phyloP scores from a whole-genome alignment of 2,329 filamentous ascomycete genomes.

The Diaporthe aspalathi region DNA sequence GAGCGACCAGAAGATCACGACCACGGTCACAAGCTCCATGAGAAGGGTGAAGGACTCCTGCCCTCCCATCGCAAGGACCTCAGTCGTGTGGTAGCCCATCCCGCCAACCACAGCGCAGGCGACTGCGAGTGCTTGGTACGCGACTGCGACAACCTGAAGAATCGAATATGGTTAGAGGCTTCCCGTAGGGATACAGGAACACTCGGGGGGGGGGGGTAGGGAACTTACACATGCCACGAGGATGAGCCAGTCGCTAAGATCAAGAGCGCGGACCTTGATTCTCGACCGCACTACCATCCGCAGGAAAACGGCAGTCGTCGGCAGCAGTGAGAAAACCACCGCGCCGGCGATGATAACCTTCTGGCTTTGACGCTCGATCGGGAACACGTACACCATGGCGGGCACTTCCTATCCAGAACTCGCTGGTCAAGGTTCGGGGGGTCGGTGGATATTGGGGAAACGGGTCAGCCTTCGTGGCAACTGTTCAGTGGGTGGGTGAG shows the following conservation, averaged over 20 bases:
- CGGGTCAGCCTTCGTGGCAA: conserved; percentile 3
- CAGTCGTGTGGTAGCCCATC: conserved; percentile 18
- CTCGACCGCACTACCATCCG: conserved; percentile 18
- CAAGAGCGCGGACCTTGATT: background rate
- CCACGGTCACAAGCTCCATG: conserved; percentile 21
- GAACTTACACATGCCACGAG: conserved; percentile 9
- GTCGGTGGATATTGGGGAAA: background rate
- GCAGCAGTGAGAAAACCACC: conserved; percentile 15
- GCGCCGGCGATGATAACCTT: conserved; percentile 21
- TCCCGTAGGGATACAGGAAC: background rate
- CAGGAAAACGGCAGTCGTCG: background rate
- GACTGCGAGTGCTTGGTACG: conserved; percentile 15
- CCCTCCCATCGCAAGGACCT: conserved; percentile 18
- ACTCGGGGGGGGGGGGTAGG: background rate
- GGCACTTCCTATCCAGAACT: conserved; percentile 3
- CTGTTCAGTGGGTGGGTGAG: background rate
- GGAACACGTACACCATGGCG: conserved; percentile 15
- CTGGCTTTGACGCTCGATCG: conserved; percentile 3
- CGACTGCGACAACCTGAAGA: conserved; percentile 7
- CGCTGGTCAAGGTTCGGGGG: background rate
- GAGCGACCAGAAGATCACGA: conserved; percentile 17
- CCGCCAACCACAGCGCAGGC: conserved; percentile 17
- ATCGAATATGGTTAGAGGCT: background rate
- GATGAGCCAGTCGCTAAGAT: conserved; percentile 24
- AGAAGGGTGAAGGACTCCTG: conserved; percentile 11